Percentiles rank a stretch among this genome's conserved stretches.
Evolutionary conservation across 2,329 filamentous ascomycete species (phyloP).

Genomic region (Blumeria graminis): DNA sequence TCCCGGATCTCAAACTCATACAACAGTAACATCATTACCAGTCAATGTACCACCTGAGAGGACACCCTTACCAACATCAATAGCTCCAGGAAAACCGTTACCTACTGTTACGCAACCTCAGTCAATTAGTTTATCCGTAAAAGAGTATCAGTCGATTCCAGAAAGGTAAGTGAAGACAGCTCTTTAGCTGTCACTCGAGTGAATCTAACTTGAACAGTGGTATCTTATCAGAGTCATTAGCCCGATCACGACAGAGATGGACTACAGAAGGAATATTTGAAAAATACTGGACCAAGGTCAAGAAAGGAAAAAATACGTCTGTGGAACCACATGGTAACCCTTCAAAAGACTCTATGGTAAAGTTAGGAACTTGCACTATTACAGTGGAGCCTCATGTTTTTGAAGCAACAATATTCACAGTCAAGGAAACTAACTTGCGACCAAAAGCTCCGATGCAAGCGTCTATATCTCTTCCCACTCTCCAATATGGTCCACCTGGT

Average conservation of each 20-base stretch:
- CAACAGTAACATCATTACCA: conserved; percentile 18
- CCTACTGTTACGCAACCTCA: conserved; percentile 48
- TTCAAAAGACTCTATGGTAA: conserved; percentile 45
- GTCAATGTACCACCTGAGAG: conserved; percentile 14
- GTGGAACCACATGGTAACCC: conserved; percentile 40
- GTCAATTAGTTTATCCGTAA: conserved; percentile 31
- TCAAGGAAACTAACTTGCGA: conserved; percentile 36
- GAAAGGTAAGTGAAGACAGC: conserved; percentile 30
- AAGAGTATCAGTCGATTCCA: conserved; percentile 48
- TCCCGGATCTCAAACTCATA: conserved; percentile 24
- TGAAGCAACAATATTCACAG: conserved; percentile 48
- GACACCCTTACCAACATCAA: conserved; percentile 30
- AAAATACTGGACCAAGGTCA: conserved; percentile 54
- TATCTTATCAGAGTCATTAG: conserved; percentile 48
- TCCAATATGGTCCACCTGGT: conserved; percentile 42
- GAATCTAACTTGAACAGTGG: conserved; percentile 25
- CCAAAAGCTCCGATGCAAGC: conserved; percentile 16
- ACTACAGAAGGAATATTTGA: conserved; percentile 48
- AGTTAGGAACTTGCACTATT: conserved; percentile 48
- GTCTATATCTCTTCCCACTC: conserved; percentile 25
- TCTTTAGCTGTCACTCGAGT: background rate
- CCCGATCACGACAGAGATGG: conserved; percentile 51
- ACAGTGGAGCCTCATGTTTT: conserved; percentile 61
- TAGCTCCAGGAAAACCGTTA: conserved; percentile 41
- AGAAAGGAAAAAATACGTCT: conserved; percentile 39